A percentile compares a stretch with the other conserved stretches of the same genome.
phyloP scores from a whole-genome alignment of 2,329 filamentous ascomycete species.

The Ascochyta viciae-villosae region DNA sequence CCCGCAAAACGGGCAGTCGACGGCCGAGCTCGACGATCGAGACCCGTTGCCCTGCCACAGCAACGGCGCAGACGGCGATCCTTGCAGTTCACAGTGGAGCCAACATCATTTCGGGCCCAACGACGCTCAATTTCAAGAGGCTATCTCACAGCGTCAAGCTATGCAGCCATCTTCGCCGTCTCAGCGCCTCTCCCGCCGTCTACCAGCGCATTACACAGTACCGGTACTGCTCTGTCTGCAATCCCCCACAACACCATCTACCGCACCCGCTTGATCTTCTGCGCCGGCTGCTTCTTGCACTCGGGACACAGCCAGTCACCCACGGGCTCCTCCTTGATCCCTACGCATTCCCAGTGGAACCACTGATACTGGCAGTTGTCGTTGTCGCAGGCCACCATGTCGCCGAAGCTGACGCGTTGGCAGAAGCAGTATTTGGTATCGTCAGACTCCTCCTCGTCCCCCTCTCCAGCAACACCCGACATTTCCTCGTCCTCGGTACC shows the following conservation, averaged over 20 bases:
- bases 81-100: slow-evolving; percentile 11
- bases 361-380: slow-evolving; percentile 81
- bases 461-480: slow-evolving; percentile 55
- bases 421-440: slow-evolving; percentile 82
- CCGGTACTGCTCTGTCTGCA: background rate
- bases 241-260: slow-evolving; percentile 20
- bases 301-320: slow-evolving; percentile 60
- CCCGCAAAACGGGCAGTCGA: background rate
- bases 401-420: slow-evolving; percentile 82
- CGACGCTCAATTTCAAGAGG: slow-evolving; percentile 11
- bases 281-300: slow-evolving; percentile 47
- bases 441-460: slow-evolving; percentile 73
- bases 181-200: too few species aligned
- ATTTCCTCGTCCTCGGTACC: slow-evolving; percentile 57
- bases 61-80: slow-evolving; percentile 9
- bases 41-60: slow-evolving; percentile 11
- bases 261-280: slow-evolving; percentile 51
- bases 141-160: background rate
- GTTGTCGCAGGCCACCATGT: slow-evolving; percentile 91
- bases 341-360: slow-evolving; percentile 78
- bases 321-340: slow-evolving; percentile 57
- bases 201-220: too few species aligned
- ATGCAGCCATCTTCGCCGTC: too few species aligned
- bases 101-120: slow-evolving; percentile 1
- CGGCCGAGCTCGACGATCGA: slow-evolving; percentile 10